These are phyloP conservation scores for Oryza nivara DNA, from an alignment of 176 grass and related monocot genomes.

Conservation along the genomic window DNA sequence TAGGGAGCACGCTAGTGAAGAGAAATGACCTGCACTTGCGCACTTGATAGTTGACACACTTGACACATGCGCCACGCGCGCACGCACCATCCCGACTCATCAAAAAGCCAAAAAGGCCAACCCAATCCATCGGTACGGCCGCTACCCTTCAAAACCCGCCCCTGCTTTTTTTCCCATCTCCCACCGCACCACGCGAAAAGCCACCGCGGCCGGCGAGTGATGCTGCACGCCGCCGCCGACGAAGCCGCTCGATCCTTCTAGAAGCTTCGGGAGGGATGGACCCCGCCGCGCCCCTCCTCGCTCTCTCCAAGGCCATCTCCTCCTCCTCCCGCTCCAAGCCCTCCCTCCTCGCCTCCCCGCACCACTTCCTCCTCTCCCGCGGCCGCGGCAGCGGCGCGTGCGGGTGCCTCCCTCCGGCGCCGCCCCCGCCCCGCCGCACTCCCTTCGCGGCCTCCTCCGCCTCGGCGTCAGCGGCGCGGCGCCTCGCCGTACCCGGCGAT, in stretches of 20 bases:
- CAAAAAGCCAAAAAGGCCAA: background rate
- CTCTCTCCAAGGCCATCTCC: constrained; percentile 70
- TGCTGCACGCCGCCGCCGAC: background rate
- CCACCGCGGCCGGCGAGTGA: background rate
- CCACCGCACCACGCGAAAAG: background rate
- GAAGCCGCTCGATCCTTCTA: background rate
- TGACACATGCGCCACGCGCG: no score
- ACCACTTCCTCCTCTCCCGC: constrained; percentile 51
- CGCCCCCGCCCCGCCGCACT: constrained; percentile 11
- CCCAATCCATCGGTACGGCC: background rate
- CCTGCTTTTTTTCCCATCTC: background rate
- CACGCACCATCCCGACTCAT: no score
- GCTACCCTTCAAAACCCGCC: background rate
- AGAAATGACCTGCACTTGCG: no score
- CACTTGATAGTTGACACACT: no score
- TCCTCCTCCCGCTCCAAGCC: constrained; percentile 46
- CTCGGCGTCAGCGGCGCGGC: constrained; percentile 9
- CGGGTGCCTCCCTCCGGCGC: background rate
- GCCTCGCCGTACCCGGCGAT: constrained; percentile 42
- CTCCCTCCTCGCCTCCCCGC: constrained; percentile 40
- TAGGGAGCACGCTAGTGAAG: no score
- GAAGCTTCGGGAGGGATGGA: constrained; percentile 58
- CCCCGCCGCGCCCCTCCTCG: constrained; percentile 63
- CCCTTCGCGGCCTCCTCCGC: constrained; percentile 25
- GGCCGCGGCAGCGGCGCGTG: background rate